A percentile compares a stretch with the other conserved stretches of the same genome.
Evolutionary conservation across 441 rosid species (phyloP).

Genomic region (Adansonia gregorii): DNA sequence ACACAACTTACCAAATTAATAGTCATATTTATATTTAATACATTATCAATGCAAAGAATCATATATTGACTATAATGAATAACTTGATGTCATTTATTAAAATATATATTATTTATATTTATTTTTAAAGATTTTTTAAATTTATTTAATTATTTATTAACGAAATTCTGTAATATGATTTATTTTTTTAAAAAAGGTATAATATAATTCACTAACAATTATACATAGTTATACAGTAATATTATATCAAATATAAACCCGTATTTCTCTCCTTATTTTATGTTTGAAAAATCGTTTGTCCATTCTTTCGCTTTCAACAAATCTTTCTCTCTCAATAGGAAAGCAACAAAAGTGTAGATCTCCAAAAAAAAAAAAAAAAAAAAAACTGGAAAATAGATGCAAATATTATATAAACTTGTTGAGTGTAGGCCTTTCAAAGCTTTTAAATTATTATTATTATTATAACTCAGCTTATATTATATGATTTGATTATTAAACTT

Average conservation of each 20-base stretch:
- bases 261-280: not conserved
- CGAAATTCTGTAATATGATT: no score
- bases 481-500: not conserved
- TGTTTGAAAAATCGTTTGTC: not conserved
- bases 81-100: no score
- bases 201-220: no score
- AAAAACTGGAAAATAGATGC: not conserved
- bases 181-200: no score
- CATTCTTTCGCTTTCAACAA: constrained; percentile 1
- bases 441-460: no score
- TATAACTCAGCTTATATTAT: not conserved
- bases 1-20: not conserved
- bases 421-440: not conserved
- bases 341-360: not conserved
- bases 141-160: no score
- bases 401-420: not conserved
- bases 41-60: no score
- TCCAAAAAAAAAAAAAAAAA: not conserved
- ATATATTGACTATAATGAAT: no score
- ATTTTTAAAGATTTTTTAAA: no score
- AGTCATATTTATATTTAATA: not conserved
- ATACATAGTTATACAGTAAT: no score
- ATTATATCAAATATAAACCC: no score
- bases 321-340: not conserved
- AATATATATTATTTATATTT: no score